These are phyloP conservation scores for Capsicum chinense DNA, from an alignment of 257 asterid species.

Conservation along the genomic window DNA sequence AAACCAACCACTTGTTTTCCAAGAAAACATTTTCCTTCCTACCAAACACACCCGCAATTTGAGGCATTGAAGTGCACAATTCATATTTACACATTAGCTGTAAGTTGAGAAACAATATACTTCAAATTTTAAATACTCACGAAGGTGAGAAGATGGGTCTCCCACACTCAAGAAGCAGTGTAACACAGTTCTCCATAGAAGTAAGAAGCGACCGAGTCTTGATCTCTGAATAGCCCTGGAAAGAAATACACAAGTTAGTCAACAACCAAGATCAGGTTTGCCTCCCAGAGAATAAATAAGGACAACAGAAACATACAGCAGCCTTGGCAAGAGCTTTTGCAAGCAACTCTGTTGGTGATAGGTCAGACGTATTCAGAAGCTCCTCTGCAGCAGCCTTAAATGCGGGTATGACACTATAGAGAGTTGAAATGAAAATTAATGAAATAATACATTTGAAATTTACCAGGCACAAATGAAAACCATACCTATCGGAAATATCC, in stretches of 20 bases:
- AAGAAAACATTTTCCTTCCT: not conserved
- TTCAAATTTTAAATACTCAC: constrained; percentile 50
- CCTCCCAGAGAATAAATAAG: not conserved
- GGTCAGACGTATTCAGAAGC: constrained; percentile 59
- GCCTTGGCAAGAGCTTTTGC: constrained; percentile 97
- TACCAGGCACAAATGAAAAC: not conserved
- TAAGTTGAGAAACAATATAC: not conserved
- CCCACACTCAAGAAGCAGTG: constrained; percentile 77
- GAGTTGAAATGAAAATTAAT: not conserved
- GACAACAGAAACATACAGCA: constrained; percentile 62
- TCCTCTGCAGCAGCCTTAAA: constrained; percentile 94
- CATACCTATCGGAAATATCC: constrained; percentile 80
- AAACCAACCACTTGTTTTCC: not conserved
- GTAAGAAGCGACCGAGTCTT: constrained; percentile 85
- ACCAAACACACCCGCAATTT: not conserved
- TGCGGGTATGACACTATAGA: constrained; percentile 80
- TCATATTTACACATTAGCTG: not conserved
- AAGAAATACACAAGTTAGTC: constrained; percentile 27
- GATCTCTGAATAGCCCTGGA: constrained; percentile 89
- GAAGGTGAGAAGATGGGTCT: constrained; percentile 73
- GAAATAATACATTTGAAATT: constrained; percentile 2
- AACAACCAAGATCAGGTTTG: constrained; percentile 27
- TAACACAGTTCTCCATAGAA: constrained; percentile 86
- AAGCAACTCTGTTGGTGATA: constrained; percentile 79
- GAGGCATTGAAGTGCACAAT: not conserved